phyloP scores from a whole-genome alignment of 306 rosid species.

The Casuarina equisetifolia region DNA sequence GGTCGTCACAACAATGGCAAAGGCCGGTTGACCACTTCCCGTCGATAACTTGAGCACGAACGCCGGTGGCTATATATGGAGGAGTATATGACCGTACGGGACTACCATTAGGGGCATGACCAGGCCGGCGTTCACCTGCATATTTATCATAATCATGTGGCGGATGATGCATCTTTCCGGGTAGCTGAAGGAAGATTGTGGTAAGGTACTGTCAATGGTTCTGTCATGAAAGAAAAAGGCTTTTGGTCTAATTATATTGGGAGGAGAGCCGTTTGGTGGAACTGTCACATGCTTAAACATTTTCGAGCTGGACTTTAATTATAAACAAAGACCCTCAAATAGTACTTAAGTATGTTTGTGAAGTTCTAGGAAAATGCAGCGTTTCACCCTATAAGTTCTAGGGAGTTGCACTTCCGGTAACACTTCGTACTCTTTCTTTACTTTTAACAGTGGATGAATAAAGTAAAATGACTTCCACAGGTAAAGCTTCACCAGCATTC shows the following conservation, averaged over 20 bases:
- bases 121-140: conserved; percentile 24
- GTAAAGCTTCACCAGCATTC: no score
- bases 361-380: not conserved
- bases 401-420: not conserved
- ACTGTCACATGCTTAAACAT: not conserved
- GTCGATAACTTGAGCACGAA: not conserved
- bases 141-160: conserved; percentile 34
- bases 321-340: no score
- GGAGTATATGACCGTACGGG: conserved; percentile 30
- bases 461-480: no score
- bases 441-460: no score
- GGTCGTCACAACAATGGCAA: conserved; percentile 64
- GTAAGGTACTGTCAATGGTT: not conserved
- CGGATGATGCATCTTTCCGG: conserved; percentile 39
- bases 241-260: not conserved
- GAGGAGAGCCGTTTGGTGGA: not conserved
- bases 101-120: conserved; percentile 18
- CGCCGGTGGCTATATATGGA: conserved; percentile 19
- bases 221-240: not conserved
- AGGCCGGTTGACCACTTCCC: conserved; percentile 63
- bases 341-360: not conserved
- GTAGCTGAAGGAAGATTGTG: conserved; percentile 2
- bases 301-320: not conserved
- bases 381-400: not conserved
- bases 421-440: no score